Evolutionary conservation across 1,284 basidiomycete genomes (phyloP).

Genomic region (Neonothopanus nambi): DNA sequence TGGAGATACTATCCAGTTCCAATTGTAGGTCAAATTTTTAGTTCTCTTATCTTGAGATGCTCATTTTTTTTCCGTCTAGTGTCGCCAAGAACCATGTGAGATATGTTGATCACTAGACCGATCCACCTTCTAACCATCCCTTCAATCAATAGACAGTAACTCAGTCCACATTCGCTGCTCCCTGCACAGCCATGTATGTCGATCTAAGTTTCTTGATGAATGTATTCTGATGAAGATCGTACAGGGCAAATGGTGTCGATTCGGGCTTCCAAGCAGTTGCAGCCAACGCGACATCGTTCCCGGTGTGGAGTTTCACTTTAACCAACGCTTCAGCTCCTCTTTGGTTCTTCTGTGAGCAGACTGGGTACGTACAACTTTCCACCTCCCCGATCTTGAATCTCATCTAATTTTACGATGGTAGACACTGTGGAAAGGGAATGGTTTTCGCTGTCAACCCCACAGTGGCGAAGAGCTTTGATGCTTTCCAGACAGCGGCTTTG

Average conservation of each 20-base stretch:
- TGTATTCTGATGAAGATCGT: not conserved
- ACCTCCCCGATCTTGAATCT: not conserved
- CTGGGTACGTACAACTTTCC: conserved; percentile 11
- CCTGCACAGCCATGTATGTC: conserved; percentile 17
- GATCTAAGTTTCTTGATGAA: too few species aligned
- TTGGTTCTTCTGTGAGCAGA: conserved; percentile 29
- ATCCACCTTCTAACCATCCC: not conserved
- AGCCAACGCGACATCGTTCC: conserved; percentile 19
- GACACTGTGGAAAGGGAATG: conserved; percentile 20
- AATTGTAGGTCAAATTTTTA: conserved; percentile 14
- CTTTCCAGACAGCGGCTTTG: conserved; percentile 15
- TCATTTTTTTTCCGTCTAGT: not conserved
- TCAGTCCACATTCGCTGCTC: conserved; percentile 25
- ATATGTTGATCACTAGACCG: not conserved
- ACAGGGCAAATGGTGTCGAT: conserved; percentile 20
- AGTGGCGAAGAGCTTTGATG: conserved; percentile 16
- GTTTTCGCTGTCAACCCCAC: conserved; percentile 21
- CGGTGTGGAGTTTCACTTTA: conserved; percentile 26
- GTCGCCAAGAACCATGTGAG: conserved; percentile 19
- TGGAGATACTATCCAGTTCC: conserved; percentile 18
- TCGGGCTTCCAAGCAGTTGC: conserved; percentile 23
- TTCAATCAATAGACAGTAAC: conserved; percentile 20
- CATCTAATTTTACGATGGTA: not conserved
- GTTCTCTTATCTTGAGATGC: not conserved
- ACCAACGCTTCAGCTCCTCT: conserved; percentile 22